These are phyloP conservation scores for Eimeria necatrix DNA, from an alignment of 169 alveolate genomes.

Conservation along the genomic window DNA sequence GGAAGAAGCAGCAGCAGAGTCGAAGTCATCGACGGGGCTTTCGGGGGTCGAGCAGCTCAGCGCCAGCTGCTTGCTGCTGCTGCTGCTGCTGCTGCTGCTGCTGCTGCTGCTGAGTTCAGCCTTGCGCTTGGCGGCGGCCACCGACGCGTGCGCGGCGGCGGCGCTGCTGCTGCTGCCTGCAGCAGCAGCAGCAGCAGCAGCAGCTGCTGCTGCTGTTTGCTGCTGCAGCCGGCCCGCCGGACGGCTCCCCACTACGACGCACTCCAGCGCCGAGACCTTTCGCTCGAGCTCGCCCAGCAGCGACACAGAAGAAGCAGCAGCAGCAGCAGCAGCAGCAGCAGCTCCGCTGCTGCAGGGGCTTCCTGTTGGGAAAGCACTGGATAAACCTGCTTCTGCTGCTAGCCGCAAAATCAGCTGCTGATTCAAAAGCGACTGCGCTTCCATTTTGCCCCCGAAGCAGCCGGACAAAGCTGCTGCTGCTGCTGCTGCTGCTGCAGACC, in stretches of 20 bases:
- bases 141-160: background rate
- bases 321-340: background rate
- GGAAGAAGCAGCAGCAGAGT: conserved; percentile 8
- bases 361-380: background rate
- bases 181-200: background rate
- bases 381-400: background rate
- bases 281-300: background rate
- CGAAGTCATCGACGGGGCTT: conserved; percentile 4
- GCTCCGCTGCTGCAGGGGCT: conserved; percentile 27
- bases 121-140: background rate
- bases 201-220: conserved; percentile 17
- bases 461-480: background rate
- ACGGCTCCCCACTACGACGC: background rate
- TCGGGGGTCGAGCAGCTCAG: conserved; percentile 30
- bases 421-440: conserved; percentile 2
- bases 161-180: conserved; percentile 8
- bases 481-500: conserved; percentile 24
- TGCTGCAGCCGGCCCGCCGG: background rate
- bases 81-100: conserved; percentile 15
- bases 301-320: background rate
- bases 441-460: background rate
- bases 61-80: conserved; percentile 12
- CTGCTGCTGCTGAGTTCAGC: background rate
- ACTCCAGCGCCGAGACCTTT: conserved; percentile 33
- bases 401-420: conserved; percentile 45